Evolutionary conservation across 805 yeast species (phyloP), one percentile per base, ranked within the genome.

Genomic region (Groenewaldozyma tartarivorans): DNA sequence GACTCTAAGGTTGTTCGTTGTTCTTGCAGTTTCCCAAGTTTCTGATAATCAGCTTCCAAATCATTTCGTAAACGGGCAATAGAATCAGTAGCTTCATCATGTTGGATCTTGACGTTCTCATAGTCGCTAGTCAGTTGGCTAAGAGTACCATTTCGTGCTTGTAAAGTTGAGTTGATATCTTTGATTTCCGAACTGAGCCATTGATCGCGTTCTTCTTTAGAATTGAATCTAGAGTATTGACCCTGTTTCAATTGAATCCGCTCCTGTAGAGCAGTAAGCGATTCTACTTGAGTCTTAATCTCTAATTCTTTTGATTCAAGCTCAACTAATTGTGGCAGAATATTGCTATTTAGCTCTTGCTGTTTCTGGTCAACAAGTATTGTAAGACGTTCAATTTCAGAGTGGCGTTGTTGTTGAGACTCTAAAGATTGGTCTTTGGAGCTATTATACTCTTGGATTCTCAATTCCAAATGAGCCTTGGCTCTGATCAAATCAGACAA

Each of bases 221-320:
- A 58, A 1, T 57, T 47, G 50, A 86, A 87, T 47, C 75, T 72
- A 20, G 76, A 68, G 43, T 72, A 72, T 38, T 87, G 74, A 33
- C 82, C 84, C 50, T 78, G 82, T 53, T 86, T 88, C 5, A 81
- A 67, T 38, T 81, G 72, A 3, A 88, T 57, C n/a, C 69, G 60
- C 48, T 81, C 66, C 56, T 81, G 87, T 21, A 61, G 68, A 5
- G 75, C 62, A 39, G 67, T 69, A 18, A 70, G 49, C n/a, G 63
- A 60, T 3, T 60, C 41, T 5, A 79, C 56, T 36, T 66, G 51
- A 3, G 55, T 49, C 41, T 71, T 71, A 24, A 69, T 46, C 3
- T 49, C 48, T 0, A 50, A 27, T 54, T 81, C 85, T 33, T 60
- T 51, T 1, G 50, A 46, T 35, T 58, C 64, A 9, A 74, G 55